Conservation (phyloP, 441 rosid species). For the Gossypium schwendimanii region DNA sequence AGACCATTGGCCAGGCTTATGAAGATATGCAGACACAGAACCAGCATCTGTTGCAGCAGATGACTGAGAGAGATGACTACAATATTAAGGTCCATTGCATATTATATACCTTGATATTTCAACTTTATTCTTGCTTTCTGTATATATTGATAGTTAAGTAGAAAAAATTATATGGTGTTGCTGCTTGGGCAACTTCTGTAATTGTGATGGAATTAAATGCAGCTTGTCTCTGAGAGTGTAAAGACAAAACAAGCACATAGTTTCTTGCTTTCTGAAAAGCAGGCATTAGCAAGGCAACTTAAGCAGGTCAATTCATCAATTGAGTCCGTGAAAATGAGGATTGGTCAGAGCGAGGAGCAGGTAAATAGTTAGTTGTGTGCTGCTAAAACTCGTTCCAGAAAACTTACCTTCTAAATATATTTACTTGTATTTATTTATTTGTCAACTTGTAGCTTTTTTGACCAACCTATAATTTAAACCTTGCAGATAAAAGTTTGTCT, state of each 20-base stretch:
- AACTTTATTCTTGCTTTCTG: not conserved
- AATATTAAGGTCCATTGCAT: slow-evolving; percentile 67
- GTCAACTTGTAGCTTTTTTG: not conserved
- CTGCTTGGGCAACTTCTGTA: slow-evolving; percentile 12
- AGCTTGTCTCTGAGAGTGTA: slow-evolving; percentile 98
- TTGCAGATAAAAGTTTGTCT: slow-evolving; percentile 71
- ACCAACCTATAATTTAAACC: slow-evolving; percentile 7
- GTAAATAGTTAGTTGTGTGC: slow-evolving; percentile 23
- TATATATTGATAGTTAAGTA: slow-evolving; percentile 2
- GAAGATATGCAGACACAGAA: slow-evolving; percentile 98
- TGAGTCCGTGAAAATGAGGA: slow-evolving; percentile 52
- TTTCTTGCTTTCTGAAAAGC: slow-evolving; percentile 69
- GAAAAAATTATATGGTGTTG: slow-evolving; percentile 6
- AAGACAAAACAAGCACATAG: slow-evolving; percentile 77
- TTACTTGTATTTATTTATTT: not conserved
- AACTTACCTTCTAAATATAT: not conserved
- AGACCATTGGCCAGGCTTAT: slow-evolving; percentile 97
- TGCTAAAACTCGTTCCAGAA: not conserved
- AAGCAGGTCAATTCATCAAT: slow-evolving; percentile 58
- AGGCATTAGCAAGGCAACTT: slow-evolving; percentile 68
- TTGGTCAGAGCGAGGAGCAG: slow-evolving; percentile 69
- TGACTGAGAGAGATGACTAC: slow-evolving; percentile 86
- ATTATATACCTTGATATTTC: not conserved
- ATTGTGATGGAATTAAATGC: slow-evolving; percentile 23
- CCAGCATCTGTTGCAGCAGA: slow-evolving; percentile 79